A percentile compares a stretch with the other conserved stretches of the same genome.
Conservation (phyloP, 164 flowering plant genomes). For the Umbellularia californica region DNA sequence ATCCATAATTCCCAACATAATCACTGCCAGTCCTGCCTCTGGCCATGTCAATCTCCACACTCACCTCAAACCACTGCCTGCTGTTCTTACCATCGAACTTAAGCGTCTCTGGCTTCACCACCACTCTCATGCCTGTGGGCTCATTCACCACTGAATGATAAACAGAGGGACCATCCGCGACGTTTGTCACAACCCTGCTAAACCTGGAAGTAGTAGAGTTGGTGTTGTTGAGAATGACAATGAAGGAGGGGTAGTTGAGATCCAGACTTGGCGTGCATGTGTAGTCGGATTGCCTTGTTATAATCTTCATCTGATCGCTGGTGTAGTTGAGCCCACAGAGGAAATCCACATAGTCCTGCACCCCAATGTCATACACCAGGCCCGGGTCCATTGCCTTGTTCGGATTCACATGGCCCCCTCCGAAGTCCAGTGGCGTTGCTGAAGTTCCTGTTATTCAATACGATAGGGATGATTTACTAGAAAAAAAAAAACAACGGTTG, state of each 20-base stretch:
- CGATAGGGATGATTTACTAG: too few relatives aligned
- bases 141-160: slow-evolving; percentile 12
- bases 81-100: slow-evolving; percentile 2
- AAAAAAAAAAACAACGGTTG: too few relatives aligned
- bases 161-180: slow-evolving; percentile 8
- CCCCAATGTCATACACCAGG: slow-evolving; percentile 30
- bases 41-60: slow-evolving; percentile 25
- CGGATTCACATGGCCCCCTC: slow-evolving; percentile 38
- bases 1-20: slow-evolving; percentile 34
- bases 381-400: slow-evolving; percentile 43
- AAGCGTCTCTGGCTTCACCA: slow-evolving; percentile 6
- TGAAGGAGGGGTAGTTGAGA: slow-evolving; percentile 32
- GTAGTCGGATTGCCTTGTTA: slow-evolving; percentile 19
- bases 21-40: slow-evolving; percentile 4
- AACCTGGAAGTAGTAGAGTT: slow-evolving; percentile 14
- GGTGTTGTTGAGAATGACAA: slow-evolving; percentile 19
- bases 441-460: slow-evolving; percentile 1
- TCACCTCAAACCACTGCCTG: slow-evolving; percentile 6
- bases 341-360: slow-evolving; percentile 25
- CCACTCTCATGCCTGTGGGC: slow-evolving; percentile 9
- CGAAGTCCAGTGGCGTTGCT: slow-evolving; percentile 33
- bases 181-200: slow-evolving; percentile 20
- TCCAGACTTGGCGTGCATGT: slow-evolving; percentile 24
- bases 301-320: slow-evolving; percentile 18
- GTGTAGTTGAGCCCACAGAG: slow-evolving; percentile 34